Base-by-base conservation (phyloP, 2,329 filamentous ascomycete genomes). In the Raffaelea ambrosiae region DNA sequence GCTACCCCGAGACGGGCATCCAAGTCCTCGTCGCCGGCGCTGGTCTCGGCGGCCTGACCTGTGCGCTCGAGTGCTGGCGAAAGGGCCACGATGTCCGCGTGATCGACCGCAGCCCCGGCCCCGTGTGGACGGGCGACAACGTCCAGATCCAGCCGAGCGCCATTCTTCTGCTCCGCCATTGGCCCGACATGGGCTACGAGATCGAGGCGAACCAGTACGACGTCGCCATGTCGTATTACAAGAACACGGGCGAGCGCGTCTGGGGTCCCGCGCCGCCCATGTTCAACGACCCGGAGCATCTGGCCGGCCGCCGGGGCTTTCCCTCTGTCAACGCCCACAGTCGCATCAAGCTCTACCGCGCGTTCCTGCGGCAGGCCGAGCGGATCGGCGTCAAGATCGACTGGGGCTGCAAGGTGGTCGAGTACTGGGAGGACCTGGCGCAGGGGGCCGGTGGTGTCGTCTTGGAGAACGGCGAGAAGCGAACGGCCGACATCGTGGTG, bases 31-130 rank as follows among this genome's bases (percentile, higher is more conserved):
- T 47, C 20, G 23, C 41, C n/a, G 44, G 44, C 16, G 44, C 21
- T 42, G 45, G 52, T 46, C 7, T 50, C 44, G 46, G 52, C 40
- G 44, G 40, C 46, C 39, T 40, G 21, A 36, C 44, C 44, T 23
- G 48, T 22, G 9, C 49, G 38, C 43, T 48, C 39, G 40, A 48
- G 52, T 7, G 33, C 44, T 8, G 48, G 48, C 21, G 43, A 52
- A 46, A 59, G 55, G 16, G 55, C 51, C 19, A 58, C 47, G 19
- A 55, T 53, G 40, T 41, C 23, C 16, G 23, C 26, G 22, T 47
- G 35, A 31, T 31, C 26, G 44, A 47, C 9, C 9, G 16, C 9
- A 33, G 16, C 31, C 9, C 9, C 9, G 31, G 9, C 31, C 9
- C 31, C 31, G 31, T 9, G 9, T 33, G 9, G 31, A 33, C 16